These are phyloP conservation scores for Beauveria pseudobassiana DNA, from an alignment of 2,329 filamentous ascomycete species.

Conservation along the genomic window DNA sequence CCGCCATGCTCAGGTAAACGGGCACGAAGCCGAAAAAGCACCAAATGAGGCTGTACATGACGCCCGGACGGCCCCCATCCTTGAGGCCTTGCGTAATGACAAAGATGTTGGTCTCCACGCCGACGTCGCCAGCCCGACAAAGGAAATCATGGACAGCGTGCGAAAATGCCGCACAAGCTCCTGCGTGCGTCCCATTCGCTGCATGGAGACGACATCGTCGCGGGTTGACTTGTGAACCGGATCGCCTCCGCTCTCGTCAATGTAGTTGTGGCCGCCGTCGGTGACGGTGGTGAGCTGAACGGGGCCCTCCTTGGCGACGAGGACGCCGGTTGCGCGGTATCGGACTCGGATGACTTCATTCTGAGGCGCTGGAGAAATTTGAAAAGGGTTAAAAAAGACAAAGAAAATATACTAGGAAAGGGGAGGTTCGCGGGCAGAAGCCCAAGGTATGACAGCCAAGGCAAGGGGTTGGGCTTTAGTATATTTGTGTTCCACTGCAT, in stretches of 20 bases:
- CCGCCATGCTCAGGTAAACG: conserved; percentile 16
- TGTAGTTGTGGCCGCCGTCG: not conserved
- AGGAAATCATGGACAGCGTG: conserved; percentile 9
- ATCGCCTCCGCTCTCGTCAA: not conserved
- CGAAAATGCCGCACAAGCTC: conserved; percentile 11
- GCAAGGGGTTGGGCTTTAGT: too few species aligned
- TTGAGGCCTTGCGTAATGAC: conserved; percentile 8
- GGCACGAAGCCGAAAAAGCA: conserved; percentile 10
- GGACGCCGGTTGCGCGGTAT: not conserved
- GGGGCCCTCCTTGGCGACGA: not conserved
- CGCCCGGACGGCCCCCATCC: conserved; percentile 10
- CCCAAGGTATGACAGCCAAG: too few species aligned
- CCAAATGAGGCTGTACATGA: conserved; percentile 11
- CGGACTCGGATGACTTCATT: not conserved
- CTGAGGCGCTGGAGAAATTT: too few species aligned
- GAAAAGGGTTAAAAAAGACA: not conserved
- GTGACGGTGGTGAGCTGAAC: not conserved
- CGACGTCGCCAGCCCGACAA: conserved; percentile 5
- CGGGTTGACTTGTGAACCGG: not conserved
- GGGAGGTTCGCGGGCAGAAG: not conserved
- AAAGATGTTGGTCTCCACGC: conserved; percentile 10
- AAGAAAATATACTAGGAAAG: not conserved
- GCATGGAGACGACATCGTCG: conserved; percentile 3
- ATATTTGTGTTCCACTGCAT: too few species aligned
- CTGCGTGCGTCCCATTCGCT: conserved; percentile 10